phyloP scores from a whole-genome alignment of 1,284 basidiomycete species.

The Pisolithus thermaeus region DNA sequence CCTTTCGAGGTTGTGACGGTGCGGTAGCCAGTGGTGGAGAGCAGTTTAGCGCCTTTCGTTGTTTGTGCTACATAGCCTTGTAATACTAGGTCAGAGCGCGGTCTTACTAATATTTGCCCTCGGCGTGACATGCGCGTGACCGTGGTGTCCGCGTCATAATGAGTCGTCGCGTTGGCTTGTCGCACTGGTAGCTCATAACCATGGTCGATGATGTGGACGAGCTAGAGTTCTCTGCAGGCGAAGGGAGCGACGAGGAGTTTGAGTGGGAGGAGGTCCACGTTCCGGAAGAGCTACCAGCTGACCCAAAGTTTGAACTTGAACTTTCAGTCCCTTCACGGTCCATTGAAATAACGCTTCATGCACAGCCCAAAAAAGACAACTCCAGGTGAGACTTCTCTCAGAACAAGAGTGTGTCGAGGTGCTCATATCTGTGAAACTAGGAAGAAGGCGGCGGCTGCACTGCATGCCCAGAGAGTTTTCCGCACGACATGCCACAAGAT shows the following conservation, averaged over 20 bases:
- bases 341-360: conserved; percentile 60
- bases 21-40: too few relatives aligned
- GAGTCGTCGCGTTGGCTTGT: neutral
- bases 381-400: conserved; percentile 25
- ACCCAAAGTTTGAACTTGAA: conserved; percentile 18
- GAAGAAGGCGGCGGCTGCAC: conserved; percentile 39
- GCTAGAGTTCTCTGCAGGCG: conserved; percentile 5
- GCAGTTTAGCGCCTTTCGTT: too few relatives aligned
- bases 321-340: conserved; percentile 20
- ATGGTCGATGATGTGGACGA: conserved; percentile 14
- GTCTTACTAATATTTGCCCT: neutral
- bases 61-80: neutral
- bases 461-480: conserved; percentile 60
- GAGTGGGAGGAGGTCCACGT: conserved; percentile 42
- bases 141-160: neutral
- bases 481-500: conserved; percentile 82
- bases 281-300: conserved; percentile 17
- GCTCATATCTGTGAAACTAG: conserved; percentile 28
- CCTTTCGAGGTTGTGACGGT: too few relatives aligned
- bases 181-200: too few relatives aligned
- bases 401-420: neutral
- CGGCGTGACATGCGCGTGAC: conserved; percentile 1
- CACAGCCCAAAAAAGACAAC: conserved; percentile 35
- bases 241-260: conserved; percentile 36
- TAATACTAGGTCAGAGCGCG: too few relatives aligned